Evolutionary conservation across 2,329 filamentous ascomycete species (phyloP).

Genomic region (Claviceps arundinis): DNA sequence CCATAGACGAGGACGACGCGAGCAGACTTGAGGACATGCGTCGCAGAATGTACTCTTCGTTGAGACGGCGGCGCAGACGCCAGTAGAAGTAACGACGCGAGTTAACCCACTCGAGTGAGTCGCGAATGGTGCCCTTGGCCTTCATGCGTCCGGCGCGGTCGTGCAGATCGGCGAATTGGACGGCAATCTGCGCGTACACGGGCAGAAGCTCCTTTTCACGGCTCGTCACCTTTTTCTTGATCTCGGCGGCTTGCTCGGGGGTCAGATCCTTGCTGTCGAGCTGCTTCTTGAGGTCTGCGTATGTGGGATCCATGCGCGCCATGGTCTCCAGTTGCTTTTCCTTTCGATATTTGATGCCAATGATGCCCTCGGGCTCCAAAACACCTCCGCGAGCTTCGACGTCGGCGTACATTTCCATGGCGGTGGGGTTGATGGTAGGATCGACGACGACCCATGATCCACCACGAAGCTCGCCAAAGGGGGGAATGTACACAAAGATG

Average conservation of each 20-base stretch:
- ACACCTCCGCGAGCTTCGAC: slow-evolving; percentile 92
- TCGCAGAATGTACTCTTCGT: slow-evolving; percentile 94
- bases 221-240: slow-evolving; percentile 73
- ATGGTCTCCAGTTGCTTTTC: slow-evolving; percentile 97
- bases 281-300: slow-evolving; percentile 72
- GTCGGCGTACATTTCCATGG: slow-evolving; percentile 99
- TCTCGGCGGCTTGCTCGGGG: slow-evolving; percentile 58
- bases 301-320: slow-evolving; percentile 78
- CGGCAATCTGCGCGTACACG: slow-evolving; percentile 87
- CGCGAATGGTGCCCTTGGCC: slow-evolving; percentile 88
- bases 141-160: slow-evolving; percentile 96
- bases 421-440: slow-evolving; percentile 89
- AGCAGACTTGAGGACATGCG: slow-evolving; percentile 50
- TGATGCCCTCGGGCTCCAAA: slow-evolving; percentile 92
- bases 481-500: slow-evolving; percentile 97
- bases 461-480: slow-evolving; percentile 90
- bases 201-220: slow-evolving; percentile 84
- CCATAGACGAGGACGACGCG: slow-evolving; percentile 12
- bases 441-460: slow-evolving; percentile 99
- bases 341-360: slow-evolving; percentile 96
- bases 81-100: slow-evolving; percentile 98
- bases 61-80: slow-evolving; percentile 90
- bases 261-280: slow-evolving; percentile 48
- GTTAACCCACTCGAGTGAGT: slow-evolving; percentile 72
- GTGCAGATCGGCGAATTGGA: slow-evolving; percentile 94